phyloP scores from a whole-genome alignment of 2,329 filamentous ascomycete species.

The Colletotrichum tropicicola region DNA sequence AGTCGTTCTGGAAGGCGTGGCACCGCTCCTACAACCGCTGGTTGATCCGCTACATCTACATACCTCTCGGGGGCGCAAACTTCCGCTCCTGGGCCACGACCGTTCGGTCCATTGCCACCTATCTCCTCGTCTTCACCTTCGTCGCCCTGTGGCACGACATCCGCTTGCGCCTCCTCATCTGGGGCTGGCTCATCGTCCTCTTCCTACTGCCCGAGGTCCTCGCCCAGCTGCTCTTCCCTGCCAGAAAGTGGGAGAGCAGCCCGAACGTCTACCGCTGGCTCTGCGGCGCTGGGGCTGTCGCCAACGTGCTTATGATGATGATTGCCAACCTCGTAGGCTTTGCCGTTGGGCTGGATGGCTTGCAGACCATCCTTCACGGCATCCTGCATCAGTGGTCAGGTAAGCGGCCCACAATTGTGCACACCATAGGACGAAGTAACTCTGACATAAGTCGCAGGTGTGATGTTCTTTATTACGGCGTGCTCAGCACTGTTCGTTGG shows the following conservation, averaged over 20 bases:
- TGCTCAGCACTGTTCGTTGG: conserved; percentile 83
- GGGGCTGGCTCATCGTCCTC: conserved; percentile 95
- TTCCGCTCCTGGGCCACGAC: conserved; percentile 54
- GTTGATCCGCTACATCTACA: conserved; percentile 92
- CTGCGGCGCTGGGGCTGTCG: conserved; percentile 82
- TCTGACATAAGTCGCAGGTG: conserved; percentile 54
- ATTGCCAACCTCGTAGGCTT: conserved; percentile 94
- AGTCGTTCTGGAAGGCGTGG: conserved; percentile 96
- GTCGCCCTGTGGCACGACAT: conserved; percentile 99
- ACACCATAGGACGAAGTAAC: neutral
- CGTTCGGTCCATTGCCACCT: conserved; percentile 75
- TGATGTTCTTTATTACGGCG: conserved; percentile 76
- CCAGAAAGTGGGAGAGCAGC: conserved; percentile 72
- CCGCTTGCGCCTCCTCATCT: conserved; percentile 86
- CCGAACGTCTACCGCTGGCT: conserved; percentile 82
- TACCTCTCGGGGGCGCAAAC: conserved; percentile 82
- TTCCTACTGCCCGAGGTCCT: conserved; percentile 92
- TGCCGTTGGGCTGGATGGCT: conserved; percentile 87
- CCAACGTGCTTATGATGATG: conserved; percentile 95
- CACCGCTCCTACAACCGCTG: conserved; percentile 95
- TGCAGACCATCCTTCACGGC: conserved; percentile 78
- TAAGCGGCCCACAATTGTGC: conserved; percentile 44
- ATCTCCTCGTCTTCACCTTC: conserved; percentile 90
- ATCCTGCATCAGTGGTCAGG: conserved; percentile 80
- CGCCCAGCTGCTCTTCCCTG: conserved; percentile 76